Base-by-base conservation (phyloP, 495 filamentous ascomycete species). In the Penicillium dipodomyicola region DNA sequence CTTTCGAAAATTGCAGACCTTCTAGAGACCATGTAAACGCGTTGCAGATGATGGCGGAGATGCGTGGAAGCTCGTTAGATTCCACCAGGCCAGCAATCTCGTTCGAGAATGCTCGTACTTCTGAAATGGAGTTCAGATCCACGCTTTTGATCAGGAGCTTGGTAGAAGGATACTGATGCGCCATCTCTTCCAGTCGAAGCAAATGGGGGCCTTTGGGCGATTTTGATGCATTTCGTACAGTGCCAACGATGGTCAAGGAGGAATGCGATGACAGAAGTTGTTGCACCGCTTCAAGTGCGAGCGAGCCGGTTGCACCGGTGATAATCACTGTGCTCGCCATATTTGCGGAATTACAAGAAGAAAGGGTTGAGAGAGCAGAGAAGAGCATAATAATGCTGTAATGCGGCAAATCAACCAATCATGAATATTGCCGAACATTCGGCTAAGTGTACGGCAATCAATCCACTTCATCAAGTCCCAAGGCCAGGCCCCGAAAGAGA, bases 281-380 rank as follows among this genome's bases (percentile, higher is more conserved):
- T 12, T 66, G 49, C 8, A 73, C 65, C 0, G 71, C 64, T 23
- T 66, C 67, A 37, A 70, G 61, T 2, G 67, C 77, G 17, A 77
- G 64, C 6, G 72, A 72, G 56, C 73, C 65, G 41, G 73, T 76
- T n/a, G 77, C 77, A 7, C 77, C 76, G n/a, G 76, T 80, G 49
- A 80, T 61, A 19, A 80, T 53, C 17, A 79, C 60, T 14, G 72
- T 73, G 15, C 72, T 73, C 37, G 40, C 20, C 61, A 63, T 56
- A 2, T 47, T 29, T 29, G 22, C 12, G 29, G 15, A n/a, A 17
- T 43, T 29, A 7, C 17, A 5, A 29, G 4, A 17, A n/a, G 33
- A 25, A 25, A 37, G 0, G 7, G 17, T n/a, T 5, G 23, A 47
- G 7, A 17, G 39, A 40, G 14, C 39, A 47, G 23, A 30, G 8